Percentiles rank a stretch among this genome's conserved stretches.
Conservation (phyloP, 805 yeast species). For the Tetrapisispora namnaoensis region DNA sequence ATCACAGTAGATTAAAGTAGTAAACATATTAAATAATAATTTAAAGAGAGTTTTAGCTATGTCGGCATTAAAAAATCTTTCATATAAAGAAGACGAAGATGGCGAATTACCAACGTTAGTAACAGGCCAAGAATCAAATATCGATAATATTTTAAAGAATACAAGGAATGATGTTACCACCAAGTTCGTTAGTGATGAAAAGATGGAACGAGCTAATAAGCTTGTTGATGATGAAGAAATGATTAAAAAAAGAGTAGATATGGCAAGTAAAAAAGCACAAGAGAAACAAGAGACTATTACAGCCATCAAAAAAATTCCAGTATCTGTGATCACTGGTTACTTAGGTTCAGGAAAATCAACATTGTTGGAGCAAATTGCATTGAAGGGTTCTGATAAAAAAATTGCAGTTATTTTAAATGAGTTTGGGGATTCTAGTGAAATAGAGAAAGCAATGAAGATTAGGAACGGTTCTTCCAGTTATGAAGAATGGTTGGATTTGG, state of each 20-base stretch:
- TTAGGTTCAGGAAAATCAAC: constrained; percentile 94
- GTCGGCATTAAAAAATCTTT: constrained; percentile 26
- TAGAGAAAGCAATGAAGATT: constrained; percentile 78
- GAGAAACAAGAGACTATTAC: background rate
- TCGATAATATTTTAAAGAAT: constrained; percentile 16
- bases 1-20: too few species aligned
- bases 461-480: constrained; percentile 41
- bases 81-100: constrained; percentile 25
- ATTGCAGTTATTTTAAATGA: constrained; percentile 89
- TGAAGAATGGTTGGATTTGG: constrained; percentile 93
- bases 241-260: background rate
- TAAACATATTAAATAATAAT: too few species aligned
- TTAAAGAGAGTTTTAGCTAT: constrained; percentile 3
- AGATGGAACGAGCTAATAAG: constrained; percentile 23
- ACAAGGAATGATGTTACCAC: constrained; percentile 22
- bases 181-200: constrained; percentile 22
- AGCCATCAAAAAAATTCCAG: constrained; percentile 52
- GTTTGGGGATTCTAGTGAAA: constrained; percentile 82
- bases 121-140: constrained; percentile 22
- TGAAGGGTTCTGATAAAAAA: constrained; percentile 50
- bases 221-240: constrained; percentile 10
- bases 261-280: background rate
- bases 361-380: constrained; percentile 62
- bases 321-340: constrained; percentile 90
- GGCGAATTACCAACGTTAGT: constrained; percentile 27